These are phyloP conservation scores for Alectoria sarmentosa DNA, from an alignment of 495 filamentous ascomycete species.

Conservation along the genomic window DNA sequence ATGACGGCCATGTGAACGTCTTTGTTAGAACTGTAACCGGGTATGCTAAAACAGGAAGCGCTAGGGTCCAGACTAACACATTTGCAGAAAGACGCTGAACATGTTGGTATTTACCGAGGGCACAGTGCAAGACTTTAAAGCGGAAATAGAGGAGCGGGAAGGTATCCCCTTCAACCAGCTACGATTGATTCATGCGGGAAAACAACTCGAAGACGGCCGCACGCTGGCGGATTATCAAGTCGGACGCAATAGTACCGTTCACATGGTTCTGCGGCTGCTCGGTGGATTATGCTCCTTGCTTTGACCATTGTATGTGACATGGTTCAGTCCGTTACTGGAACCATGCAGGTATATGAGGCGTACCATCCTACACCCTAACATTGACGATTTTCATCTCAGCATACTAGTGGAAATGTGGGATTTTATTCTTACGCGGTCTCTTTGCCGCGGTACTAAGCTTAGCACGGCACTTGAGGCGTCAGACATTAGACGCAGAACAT, in stretches of 20 bases:
- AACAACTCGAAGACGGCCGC: constrained; percentile 84
- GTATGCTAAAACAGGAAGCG: too few relatives aligned
- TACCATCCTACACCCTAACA: too few relatives aligned
- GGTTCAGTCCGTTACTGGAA: constrained; percentile 41
- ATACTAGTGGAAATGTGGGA: too few relatives aligned
- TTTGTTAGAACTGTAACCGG: too few relatives aligned
- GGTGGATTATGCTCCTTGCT: constrained; percentile 25
- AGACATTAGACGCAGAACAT: too few relatives aligned
- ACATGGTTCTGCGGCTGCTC: constrained; percentile 5
- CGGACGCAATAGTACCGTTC: not conserved
- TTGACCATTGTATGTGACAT: constrained; percentile 45
- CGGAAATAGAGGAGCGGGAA: constrained; percentile 24
- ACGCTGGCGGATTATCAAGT: not conserved
- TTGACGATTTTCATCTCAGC: too few relatives aligned
- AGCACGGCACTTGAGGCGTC: too few relatives aligned
- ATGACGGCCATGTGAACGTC: not conserved
- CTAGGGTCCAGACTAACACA: too few relatives aligned
- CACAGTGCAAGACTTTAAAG: constrained; percentile 32
- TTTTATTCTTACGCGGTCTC: too few relatives aligned
- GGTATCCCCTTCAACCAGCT: constrained; percentile 26
- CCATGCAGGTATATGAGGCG: constrained; percentile 28
- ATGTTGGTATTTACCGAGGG: too few relatives aligned
- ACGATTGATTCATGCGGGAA: constrained; percentile 40
- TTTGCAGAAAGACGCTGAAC: too few relatives aligned
- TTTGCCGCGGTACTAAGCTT: too few relatives aligned